Base-by-base conservation (phyloP, 2,329 filamentous ascomycete species). In the Aureobasidium pullulans region DNA sequence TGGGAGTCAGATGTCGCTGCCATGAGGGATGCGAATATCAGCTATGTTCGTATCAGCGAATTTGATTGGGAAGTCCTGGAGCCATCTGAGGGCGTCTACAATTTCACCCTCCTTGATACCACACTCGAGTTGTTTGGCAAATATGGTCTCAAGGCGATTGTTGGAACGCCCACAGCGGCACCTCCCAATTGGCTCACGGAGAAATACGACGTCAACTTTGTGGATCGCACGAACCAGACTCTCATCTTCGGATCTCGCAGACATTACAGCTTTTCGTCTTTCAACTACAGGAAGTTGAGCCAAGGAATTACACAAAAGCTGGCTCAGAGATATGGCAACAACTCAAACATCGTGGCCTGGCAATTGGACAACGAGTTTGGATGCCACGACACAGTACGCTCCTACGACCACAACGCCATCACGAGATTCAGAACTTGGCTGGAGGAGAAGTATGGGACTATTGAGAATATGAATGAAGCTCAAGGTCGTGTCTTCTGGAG, bases 341-440 rank as follows among this genome's bases (percentile, higher is more conserved):
- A 63, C 42, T 61, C 63, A 6, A 54, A 50, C 34, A 62, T 66
- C 6, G 61, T 62, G 36, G 63, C 54, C 11, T 66, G 64, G 65
- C 65, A 66, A 43, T 57, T 66, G 3, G 65, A 66, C 53, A 66
- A 66, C 23, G 65, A 66, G 46, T 66, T 66, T 48, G 65, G 65
- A 36, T 66, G 65, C 29, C 65, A 66, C 46, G 64, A 66, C 40
- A 66, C 65, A 2, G 65, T 66, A 1, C 59, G 64, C 7, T 63
- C 63, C 44, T 66, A 66, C 44, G 65, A 66, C 32, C 59, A 64
- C 9, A 62, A 66, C 29, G 65, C 65, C n/a, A 63, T 62, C 13
- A 63, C 34, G 7, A 61, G 65, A n/a, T 66, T 66, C 52, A 57
- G 64, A 31, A 57, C 59, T 2, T 66, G 65, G 65, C 47, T 66